phyloP scores from a whole-genome alignment of 2,329 filamentous ascomycete genomes.

The Coniosporium tulheliwenetii region DNA sequence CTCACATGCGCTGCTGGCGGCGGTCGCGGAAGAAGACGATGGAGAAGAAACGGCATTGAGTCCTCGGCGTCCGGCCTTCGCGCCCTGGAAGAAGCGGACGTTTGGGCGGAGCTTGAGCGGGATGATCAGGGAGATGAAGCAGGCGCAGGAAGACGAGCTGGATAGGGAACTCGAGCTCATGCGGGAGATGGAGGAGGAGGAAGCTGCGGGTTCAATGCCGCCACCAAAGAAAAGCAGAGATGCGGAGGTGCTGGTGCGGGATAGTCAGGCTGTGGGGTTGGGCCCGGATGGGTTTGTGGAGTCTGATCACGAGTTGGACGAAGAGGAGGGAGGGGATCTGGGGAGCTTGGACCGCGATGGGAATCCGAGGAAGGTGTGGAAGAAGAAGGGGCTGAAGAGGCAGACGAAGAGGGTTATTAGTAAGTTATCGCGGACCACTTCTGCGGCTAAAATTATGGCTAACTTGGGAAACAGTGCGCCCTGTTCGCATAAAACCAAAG shows the following conservation, averaged over 20 bases:
- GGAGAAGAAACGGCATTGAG: conserved; percentile 1
- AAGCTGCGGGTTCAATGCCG: conserved; percentile 14
- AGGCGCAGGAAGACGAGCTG: conserved; percentile 51
- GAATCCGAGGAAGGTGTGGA: conserved; percentile 48
- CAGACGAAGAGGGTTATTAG: conserved; percentile 57
- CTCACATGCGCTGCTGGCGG: conserved; percentile 29
- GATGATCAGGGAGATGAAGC: conserved; percentile 55
- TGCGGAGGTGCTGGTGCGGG: conserved; percentile 21
- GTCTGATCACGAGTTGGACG: conserved; percentile 48
- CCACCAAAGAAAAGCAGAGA: conserved; percentile 11
- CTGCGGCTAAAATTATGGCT: not conserved
- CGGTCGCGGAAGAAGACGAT: conserved; percentile 43
- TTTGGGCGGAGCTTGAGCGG: conserved; percentile 57
- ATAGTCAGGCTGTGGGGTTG: conserved; percentile 29
- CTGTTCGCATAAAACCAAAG: conserved; percentile 1
- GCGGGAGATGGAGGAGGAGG: conserved; percentile 45
- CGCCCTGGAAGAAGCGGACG: conserved; percentile 24
- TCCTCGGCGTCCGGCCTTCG: conserved; percentile 2
- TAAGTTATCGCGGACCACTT: conserved; percentile 26
- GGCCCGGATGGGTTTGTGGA: conserved; percentile 25
- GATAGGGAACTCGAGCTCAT: conserved; percentile 64
- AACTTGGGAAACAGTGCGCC: not conserved
- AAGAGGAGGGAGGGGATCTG: conserved; percentile 19
- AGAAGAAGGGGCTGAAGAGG: conserved; percentile 74
- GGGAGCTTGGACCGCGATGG: conserved; percentile 34